Evolutionary conservation across 2,329 filamentous ascomycete species (phyloP).

Genomic region (Cryphonectria parasitica): DNA sequence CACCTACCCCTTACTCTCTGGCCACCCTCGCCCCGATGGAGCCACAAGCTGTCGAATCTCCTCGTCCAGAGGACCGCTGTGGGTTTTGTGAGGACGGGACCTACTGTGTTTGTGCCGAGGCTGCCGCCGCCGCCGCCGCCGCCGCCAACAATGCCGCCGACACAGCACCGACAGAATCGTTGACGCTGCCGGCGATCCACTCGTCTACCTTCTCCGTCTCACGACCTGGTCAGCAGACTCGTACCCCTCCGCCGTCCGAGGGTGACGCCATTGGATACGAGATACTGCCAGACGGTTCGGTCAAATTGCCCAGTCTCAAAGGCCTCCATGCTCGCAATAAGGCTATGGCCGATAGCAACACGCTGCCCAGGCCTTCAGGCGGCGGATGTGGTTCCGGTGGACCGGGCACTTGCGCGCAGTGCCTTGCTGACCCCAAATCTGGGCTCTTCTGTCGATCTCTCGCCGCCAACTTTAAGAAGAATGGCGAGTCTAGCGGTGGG

Average conservation of each 20-base stretch:
- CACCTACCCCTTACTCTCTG: conserved; percentile 38
- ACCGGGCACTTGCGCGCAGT: conserved; percentile 80
- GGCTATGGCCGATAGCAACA: conserved; percentile 34
- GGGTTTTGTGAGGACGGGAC: conserved; percentile 84
- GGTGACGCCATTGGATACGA: conserved; percentile 63
- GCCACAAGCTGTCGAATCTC: conserved; percentile 21
- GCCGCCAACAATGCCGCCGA: conserved; percentile 3
- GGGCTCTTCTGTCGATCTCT: conserved; percentile 83
- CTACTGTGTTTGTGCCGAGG: conserved; percentile 79
- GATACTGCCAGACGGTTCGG: conserved; percentile 61
- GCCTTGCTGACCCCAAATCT: conserved; percentile 75
- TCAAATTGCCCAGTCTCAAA: conserved; percentile 59
- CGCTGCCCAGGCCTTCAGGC: conserved; percentile 40
- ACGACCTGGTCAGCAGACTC: conserved; percentile 47
- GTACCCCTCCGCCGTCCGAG: conserved; percentile 65
- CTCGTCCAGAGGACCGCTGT: conserved; percentile 66
- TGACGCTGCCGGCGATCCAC: conserved; percentile 44
- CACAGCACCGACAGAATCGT: conserved; percentile 2
- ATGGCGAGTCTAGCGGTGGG: conserved; percentile 45
- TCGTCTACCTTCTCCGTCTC: conserved; percentile 42
- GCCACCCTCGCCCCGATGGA: conserved; percentile 22
- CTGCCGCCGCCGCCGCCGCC: conserved; percentile 34
- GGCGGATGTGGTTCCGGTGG: conserved; percentile 65
- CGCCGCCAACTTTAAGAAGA: conserved; percentile 64
- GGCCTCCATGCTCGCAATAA: conserved; percentile 37